phyloP scores from a whole-genome alignment of 1,284 basidiomycete genomes.

The Inonotus hispidus region DNA sequence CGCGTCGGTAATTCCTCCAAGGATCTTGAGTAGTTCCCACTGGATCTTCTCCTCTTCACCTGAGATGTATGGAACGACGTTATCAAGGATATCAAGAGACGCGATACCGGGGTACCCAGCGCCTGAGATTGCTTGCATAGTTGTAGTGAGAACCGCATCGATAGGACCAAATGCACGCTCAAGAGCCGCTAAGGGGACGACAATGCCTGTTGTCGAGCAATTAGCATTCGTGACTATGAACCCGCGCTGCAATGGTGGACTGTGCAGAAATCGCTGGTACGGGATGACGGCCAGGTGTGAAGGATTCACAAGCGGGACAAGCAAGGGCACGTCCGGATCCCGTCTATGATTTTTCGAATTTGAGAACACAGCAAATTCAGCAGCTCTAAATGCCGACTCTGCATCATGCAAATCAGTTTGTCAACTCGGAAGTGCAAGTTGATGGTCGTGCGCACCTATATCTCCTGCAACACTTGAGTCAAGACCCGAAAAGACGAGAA shows the following conservation, averaged over 20 bases:
- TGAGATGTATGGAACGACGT: conserved; percentile 91
- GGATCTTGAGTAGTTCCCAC: conserved; percentile 97
- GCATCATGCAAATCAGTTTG: conserved; percentile 6
- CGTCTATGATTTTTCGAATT: conserved; percentile 97
- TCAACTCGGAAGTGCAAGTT: neutral
- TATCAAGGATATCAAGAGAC: conserved; percentile 91
- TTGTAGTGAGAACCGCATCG: conserved; percentile 87
- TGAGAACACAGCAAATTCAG: conserved; percentile 92
- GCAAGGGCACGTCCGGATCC: conserved; percentile 92
- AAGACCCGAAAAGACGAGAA: conserved; percentile 90
- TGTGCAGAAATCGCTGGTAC: conserved; percentile 71
- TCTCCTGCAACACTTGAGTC: conserved; percentile 94
- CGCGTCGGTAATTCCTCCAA: conserved; percentile 69
- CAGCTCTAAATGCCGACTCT: conserved; percentile 86
- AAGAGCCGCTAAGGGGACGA: conserved; percentile 89
- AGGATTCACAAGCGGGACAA: conserved; percentile 96
- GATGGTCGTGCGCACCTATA: conserved; percentile 59
- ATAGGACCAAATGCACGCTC: conserved; percentile 92
- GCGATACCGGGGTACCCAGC: conserved; percentile 95
- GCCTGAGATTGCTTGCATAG: conserved; percentile 97
- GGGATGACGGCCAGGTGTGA: conserved; percentile 82
- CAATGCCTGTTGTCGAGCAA: conserved; percentile 94
- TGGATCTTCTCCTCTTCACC: conserved; percentile 99
- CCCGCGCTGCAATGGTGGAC: conserved; percentile 74
- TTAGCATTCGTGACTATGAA: conserved; percentile 99